phyloP scores from a whole-genome alignment of 2,329 filamentous ascomycete species.

The Claviceps paspali region DNA sequence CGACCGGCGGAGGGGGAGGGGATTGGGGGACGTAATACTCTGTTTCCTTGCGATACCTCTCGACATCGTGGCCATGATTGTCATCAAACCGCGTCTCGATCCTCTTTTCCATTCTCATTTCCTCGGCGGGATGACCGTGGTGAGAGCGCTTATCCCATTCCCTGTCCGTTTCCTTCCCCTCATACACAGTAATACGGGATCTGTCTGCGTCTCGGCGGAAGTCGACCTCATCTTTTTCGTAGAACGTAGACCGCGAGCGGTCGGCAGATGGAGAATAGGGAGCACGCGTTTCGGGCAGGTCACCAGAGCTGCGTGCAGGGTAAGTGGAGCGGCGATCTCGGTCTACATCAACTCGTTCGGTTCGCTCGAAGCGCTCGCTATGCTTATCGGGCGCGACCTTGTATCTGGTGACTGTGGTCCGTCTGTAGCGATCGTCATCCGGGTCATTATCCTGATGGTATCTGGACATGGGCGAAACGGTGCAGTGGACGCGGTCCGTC shows the following conservation, averaged over 20 bases:
- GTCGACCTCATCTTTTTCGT: no score
- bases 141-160: constrained; percentile 29
- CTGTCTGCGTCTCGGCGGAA: constrained; percentile 15
- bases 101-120: constrained; percentile 39
- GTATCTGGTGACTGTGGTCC: constrained; percentile 36
- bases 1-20: constrained; percentile 33
- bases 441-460: constrained; percentile 21
- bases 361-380: constrained; percentile 25
- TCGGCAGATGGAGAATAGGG: constrained; percentile 22
- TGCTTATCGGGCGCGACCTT: constrained; percentile 29
- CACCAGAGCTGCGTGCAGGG: constrained; percentile 25
- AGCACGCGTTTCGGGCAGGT: constrained; percentile 26
- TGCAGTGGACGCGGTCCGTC: constrained; percentile 9
- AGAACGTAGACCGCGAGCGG: no score
- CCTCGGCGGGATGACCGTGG: constrained; percentile 30
- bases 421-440: constrained; percentile 31
- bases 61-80: constrained; percentile 31
- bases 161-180: constrained; percentile 18
- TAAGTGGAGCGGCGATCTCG: constrained; percentile 30
- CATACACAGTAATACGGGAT: constrained; percentile 21
- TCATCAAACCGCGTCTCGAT: constrained; percentile 35
- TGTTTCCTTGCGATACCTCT: constrained; percentile 45
- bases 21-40: constrained; percentile 43
- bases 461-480: constrained; percentile 17
- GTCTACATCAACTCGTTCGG: constrained; percentile 26